Percentiles rank a stretch among this genome's conserved stretches.
Conservation (phyloP, 139 green algal genomes). For the Chlorokybus atmophyticus region DNA sequence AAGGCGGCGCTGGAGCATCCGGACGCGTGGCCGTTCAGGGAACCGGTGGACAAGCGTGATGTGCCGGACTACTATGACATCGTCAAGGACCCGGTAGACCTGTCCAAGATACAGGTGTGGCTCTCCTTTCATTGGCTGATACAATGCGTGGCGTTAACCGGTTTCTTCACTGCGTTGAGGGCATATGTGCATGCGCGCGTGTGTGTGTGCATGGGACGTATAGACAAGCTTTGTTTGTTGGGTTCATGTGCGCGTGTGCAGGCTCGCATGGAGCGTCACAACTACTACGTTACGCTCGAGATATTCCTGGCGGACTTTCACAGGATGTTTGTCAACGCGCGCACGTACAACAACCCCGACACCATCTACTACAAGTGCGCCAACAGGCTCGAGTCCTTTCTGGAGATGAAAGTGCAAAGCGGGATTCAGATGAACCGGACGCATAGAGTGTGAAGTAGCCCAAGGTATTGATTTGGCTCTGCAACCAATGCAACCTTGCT, state of each 20-base stretch:
- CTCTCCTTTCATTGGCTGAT: background rate
- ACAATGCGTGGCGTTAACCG: too few species aligned
- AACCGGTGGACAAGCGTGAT: conserved; percentile 57
- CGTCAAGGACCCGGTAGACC: conserved; percentile 58
- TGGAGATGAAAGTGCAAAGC: background rate
- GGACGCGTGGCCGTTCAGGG: conserved; percentile 76
- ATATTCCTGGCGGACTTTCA: conserved; percentile 82
- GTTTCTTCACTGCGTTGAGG: too few species aligned
- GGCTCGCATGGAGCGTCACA: conserved; percentile 33
- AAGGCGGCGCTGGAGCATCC: too few species aligned
- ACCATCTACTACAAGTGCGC: conserved; percentile 75
- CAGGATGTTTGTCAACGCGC: conserved; percentile 70
- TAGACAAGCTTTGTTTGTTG: too few species aligned
- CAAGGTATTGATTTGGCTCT: too few species aligned
- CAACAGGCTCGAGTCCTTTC: conserved; percentile 29
- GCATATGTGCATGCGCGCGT: too few species aligned
- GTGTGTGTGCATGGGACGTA: too few species aligned
- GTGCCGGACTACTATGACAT: conserved; percentile 87
- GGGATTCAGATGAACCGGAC: background rate
- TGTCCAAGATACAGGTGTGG: background rate
- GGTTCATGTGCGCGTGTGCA: too few species aligned
- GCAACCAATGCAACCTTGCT: too few species aligned
- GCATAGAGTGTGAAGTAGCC: too few species aligned
- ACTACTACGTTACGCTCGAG: conserved; percentile 82
- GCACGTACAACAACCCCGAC: conserved; percentile 71